phyloP scores from a whole-genome alignment of 2,329 filamentous ascomycete genomes.

The Fusarium secorum region DNA sequence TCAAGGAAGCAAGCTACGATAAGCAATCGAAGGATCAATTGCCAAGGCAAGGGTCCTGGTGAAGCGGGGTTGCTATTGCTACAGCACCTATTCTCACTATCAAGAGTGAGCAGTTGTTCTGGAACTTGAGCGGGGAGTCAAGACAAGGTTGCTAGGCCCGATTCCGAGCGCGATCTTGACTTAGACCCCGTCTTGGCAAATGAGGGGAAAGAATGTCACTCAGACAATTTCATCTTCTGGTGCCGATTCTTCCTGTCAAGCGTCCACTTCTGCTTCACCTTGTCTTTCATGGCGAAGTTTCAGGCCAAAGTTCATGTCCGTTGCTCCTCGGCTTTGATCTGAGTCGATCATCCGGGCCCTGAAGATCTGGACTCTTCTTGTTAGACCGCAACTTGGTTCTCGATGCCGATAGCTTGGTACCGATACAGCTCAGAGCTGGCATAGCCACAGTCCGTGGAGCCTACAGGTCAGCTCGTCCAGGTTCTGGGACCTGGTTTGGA shows the following conservation, averaged over 20 bases:
- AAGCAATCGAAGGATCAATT: slow-evolving; percentile 5
- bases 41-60: slow-evolving; percentile 27
- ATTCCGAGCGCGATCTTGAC: slow-evolving; percentile 21
- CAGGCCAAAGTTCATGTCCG: neutral
- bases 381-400: slow-evolving; percentile 15
- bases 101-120: slow-evolving; percentile 17
- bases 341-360: neutral
- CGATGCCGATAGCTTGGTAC: slow-evolving; percentile 15
- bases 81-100: neutral
- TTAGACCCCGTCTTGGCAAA: slow-evolving; percentile 32
- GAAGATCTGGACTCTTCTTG: neutral
- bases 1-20: slow-evolving; percentile 24
- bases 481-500: slow-evolving; percentile 32
- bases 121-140: slow-evolving; percentile 25
- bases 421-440: neutral
- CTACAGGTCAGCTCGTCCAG: slow-evolving; percentile 39
- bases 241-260: slow-evolving; percentile 14
- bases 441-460: slow-evolving; percentile 34
- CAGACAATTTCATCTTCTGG: slow-evolving; percentile 7
- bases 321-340: neutral
- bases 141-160: slow-evolving; percentile 26
- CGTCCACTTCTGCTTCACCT: neutral
- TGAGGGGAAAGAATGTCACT: slow-evolving; percentile 20
- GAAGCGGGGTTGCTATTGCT: slow-evolving; percentile 24
- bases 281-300: neutral